Evolutionary conservation across 164 flowering plant species (phyloP), one percentile per base, ranked within the genome.

Genomic region (Nelumbo lutea): DNA sequence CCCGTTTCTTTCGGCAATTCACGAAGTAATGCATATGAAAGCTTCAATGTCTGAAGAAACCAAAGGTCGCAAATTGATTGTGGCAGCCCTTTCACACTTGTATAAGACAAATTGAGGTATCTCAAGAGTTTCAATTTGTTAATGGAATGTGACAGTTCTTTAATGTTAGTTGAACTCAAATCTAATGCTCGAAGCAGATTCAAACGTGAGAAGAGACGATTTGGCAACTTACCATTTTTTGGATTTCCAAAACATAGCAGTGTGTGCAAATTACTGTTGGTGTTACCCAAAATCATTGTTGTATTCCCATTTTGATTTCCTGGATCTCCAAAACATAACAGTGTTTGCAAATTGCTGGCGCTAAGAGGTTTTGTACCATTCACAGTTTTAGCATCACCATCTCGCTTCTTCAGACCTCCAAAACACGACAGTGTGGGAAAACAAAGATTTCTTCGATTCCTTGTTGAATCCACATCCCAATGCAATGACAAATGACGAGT

Each of bases 101-200:
- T 41, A 7, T 44, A 1, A 38, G 62, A 62, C 40, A 70, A 64
- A 27, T 62, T 44, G 11, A 64, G 61, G 52, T 70, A 64, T 63
- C 62, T 56, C 11, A 70, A 57, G 43, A 44, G 62, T 43, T 38
- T 64, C 45, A 70, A 44, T 10, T 56, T 56, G 13, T 39, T 55
- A 38, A 70, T 40, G 3, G 73, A 53, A 6, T 42, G 39, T 2
- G 73, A 44, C 62, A 70, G 45, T 42, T 43, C 57, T 27, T 50
- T 5, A 62, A 69, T 14, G 9, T 52, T 14, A 15, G 50, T 13
- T 2, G 8, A 11, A 42, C 66, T 69, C 47, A 69, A 15, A 64
- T 70, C 73, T 38, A 70, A 64, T 14, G 44, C 56, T 53, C 68
- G 44, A 40, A 70, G 53, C n/a, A 55, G 27, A 9, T 47, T 57